These are phyloP conservation scores for Kondoa subrosea DNA, from an alignment of 768 basidiomycete species.

Conservation along the genomic window DNA sequence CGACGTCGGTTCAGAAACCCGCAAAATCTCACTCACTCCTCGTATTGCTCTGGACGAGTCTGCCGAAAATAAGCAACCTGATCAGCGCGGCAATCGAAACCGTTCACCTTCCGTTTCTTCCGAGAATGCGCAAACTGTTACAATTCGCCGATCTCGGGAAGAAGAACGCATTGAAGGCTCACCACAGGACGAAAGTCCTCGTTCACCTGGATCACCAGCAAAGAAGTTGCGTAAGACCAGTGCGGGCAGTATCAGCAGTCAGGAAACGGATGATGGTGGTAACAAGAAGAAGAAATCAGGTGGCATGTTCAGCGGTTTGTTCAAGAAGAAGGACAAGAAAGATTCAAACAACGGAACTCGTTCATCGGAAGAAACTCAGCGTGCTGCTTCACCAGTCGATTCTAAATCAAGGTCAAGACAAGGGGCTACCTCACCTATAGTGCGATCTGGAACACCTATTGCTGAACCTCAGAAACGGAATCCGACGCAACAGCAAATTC, in stretches of 20 bases:
- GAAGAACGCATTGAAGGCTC: constrained; percentile 6
- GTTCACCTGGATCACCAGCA: constrained; percentile 24
- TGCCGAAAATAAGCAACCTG: constrained; percentile 6
- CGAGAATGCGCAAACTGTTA: background rate
- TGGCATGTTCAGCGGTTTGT: constrained; percentile 59
- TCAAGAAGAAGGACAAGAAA: constrained; percentile 60
- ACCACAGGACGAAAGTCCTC: constrained; percentile 23
- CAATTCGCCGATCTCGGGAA: background rate
- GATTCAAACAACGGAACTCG: constrained; percentile 39
- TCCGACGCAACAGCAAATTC: background rate
- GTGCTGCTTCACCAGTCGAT: constrained; percentile 8
- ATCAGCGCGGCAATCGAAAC: too few species aligned
- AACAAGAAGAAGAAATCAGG: constrained; percentile 34
- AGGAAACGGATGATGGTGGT: constrained; percentile 27
- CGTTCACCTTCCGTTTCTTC: background rate
- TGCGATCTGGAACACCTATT: background rate
- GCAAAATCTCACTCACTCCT: constrained; percentile 17
- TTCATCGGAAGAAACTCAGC: background rate
- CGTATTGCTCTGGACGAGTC: constrained; percentile 14
- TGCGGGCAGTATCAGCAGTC: constrained; percentile 23
- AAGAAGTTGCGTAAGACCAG: constrained; percentile 41
- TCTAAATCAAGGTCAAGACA: too few species aligned
- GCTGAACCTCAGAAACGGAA: constrained; percentile 4
- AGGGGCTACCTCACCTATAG: background rate
- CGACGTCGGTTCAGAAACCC: constrained; percentile 6